These are phyloP conservation scores for Rhizophagus clarus DNA, from an alignment of 192 early-diverging fungal genomes.

Conservation along the genomic window DNA sequence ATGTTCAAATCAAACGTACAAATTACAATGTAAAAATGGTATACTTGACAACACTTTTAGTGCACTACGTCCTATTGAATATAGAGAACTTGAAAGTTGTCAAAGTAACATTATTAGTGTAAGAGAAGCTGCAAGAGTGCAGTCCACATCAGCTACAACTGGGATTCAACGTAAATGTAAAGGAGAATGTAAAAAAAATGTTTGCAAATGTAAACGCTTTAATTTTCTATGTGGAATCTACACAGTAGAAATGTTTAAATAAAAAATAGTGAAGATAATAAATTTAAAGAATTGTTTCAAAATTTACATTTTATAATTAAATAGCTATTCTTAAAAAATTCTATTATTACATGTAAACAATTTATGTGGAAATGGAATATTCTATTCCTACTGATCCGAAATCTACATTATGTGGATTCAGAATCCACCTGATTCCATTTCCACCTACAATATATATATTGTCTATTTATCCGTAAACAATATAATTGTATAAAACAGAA, in stretches of 20 bases:
- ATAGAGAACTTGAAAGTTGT: background rate
- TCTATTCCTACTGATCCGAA: background rate
- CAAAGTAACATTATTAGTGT: background rate
- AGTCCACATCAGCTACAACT: background rate
- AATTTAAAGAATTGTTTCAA: background rate
- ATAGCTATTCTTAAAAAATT: background rate
- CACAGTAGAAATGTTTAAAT: background rate
- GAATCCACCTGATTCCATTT: background rate
- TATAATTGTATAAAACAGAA: no score
- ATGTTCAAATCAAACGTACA: background rate
- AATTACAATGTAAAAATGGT: background rate
- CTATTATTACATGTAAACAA: no score
- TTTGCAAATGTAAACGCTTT: background rate
- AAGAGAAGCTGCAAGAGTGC: background rate
- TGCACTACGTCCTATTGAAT: background rate
- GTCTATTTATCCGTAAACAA: no score
- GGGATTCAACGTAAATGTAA: background rate
- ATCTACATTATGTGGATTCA: background rate
- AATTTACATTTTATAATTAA: background rate
- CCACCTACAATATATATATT: conserved; percentile 2
- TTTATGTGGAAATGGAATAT: background rate
- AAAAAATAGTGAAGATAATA: background rate
- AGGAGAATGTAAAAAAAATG: background rate
- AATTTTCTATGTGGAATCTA: background rate
- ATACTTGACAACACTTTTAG: background rate